Conservation (phyloP, 2,329 filamentous ascomycete species). For the Mycosphaerella sp. region DNA sequence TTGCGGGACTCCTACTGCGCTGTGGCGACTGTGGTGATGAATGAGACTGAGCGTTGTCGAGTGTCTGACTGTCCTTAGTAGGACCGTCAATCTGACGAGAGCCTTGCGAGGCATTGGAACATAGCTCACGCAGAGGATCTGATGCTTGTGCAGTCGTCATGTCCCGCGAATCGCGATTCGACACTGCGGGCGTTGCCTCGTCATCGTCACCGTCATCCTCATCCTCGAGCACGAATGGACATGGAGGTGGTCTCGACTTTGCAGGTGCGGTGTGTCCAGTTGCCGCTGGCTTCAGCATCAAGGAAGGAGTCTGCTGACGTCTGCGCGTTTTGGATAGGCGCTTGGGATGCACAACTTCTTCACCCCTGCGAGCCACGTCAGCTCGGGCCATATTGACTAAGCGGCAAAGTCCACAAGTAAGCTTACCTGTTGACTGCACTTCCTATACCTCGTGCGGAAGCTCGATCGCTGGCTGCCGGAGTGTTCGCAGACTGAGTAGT, state of each 20-base stretch:
- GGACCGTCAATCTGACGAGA: not conserved
- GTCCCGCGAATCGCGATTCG: not conserved
- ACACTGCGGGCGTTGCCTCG: not conserved
- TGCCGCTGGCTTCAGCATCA: constrained; percentile 21
- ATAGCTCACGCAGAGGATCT: constrained; percentile 24
- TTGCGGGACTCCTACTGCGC: constrained; percentile 6
- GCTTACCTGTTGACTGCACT: constrained; percentile 14
- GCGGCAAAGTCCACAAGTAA: not conserved
- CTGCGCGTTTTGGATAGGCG: constrained; percentile 31
- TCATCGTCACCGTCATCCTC: constrained; percentile 26
- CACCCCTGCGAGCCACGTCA: constrained; percentile 16
- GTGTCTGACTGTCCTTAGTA: not conserved
- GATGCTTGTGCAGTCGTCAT: not conserved
- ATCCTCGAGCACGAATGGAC: constrained; percentile 29
- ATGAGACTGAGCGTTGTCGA: constrained; percentile 7
- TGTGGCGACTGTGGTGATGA: constrained; percentile 4
- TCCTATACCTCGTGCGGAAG: constrained; percentile 2
- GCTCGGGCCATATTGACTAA: constrained; percentile 4
- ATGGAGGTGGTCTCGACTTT: constrained; percentile 1
- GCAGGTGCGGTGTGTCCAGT: not conserved
- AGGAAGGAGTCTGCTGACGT: constrained; percentile 27
- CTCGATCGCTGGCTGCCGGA: constrained; percentile 11
- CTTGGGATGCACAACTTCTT: constrained; percentile 17
- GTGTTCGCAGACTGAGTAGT: constrained; percentile 12
- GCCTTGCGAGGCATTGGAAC: constrained; percentile 24